A percentile compares a stretch with the other conserved stretches of the same genome.
These are phyloP conservation scores for Guyanaporus albipodus DNA, from an alignment of 768 basidiomycete genomes.

Conservation along the genomic window DNA sequence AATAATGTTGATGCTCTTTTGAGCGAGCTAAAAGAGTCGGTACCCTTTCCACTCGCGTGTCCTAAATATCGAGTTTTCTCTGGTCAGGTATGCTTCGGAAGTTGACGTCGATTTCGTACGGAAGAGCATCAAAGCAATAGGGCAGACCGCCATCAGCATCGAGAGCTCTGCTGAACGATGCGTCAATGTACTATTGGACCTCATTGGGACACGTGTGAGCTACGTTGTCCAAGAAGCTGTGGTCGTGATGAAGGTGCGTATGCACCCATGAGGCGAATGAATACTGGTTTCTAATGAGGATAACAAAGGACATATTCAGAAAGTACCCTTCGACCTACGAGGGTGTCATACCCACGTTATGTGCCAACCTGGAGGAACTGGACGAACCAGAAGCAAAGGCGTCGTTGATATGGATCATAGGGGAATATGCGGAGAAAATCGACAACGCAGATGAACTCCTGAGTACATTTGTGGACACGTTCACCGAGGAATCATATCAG, in stretches of 20 bases:
- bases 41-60: slow-evolving; percentile 8
- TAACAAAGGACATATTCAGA: slow-evolving; percentile 87
- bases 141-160: slow-evolving; percentile 94
- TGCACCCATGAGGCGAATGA: not conserved
- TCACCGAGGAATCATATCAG: slow-evolving; percentile 90
- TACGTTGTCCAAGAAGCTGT: slow-evolving; percentile 99
- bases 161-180: slow-evolving; percentile 91
- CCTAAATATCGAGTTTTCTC: not conserved
- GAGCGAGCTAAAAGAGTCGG: slow-evolving; percentile 94
- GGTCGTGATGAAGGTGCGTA: slow-evolving; percentile 92
- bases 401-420: slow-evolving; percentile 98
- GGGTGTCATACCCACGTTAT: slow-evolving; percentile 92
- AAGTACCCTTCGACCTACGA: slow-evolving; percentile 97
- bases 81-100: slow-evolving; percentile 83
- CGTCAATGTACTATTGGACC: slow-evolving; percentile 87
- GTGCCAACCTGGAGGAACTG: slow-evolving; percentile 91
- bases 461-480: slow-evolving; percentile 84
- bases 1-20: slow-evolving; percentile 92
- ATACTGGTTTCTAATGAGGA: not conserved
- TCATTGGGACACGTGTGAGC: slow-evolving; percentile 90
- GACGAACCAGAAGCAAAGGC: slow-evolving; percentile 99
- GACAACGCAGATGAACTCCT: slow-evolving; percentile 95
- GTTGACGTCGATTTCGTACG: slow-evolving; percentile 98
- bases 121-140: slow-evolving; percentile 91
- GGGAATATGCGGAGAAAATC: slow-evolving; percentile 96